Percentiles rank a stretch among this genome's conserved stretches.
These are phyloP conservation scores for Saccharomycopsis vini DNA, from an alignment of 805 yeast genomes.

Conservation along the genomic window DNA sequence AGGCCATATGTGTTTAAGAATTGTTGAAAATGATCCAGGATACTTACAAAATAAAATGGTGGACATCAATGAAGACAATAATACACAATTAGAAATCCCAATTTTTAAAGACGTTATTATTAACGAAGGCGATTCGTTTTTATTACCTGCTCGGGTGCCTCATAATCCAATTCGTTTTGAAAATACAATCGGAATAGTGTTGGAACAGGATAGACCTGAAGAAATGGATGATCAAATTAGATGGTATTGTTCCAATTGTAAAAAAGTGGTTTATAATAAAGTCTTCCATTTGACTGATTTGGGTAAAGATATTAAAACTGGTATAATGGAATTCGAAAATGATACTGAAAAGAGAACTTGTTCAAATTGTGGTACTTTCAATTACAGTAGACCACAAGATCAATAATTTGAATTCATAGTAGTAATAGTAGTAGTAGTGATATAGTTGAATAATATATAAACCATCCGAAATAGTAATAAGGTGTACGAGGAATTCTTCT, in stretches of 20 bases:
- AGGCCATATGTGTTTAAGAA: slow-evolving; percentile 77
- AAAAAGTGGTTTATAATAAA: slow-evolving; percentile 53
- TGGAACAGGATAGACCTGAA: slow-evolving; percentile 83
- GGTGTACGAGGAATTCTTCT: too few species aligned
- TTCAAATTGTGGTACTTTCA: slow-evolving; percentile 60
- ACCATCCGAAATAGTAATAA: too few species aligned
- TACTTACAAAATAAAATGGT: slow-evolving; percentile 3
- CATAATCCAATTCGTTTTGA: slow-evolving; percentile 86
- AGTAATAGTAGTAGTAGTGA: too few species aligned
- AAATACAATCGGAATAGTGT: slow-evolving; percentile 80
- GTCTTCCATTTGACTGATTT: slow-evolving; percentile 71
- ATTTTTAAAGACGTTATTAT: slow-evolving; percentile 67
- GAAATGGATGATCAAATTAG: slow-evolving; percentile 64
- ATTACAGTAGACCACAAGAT: slow-evolving; percentile 58
- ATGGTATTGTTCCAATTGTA: slow-evolving; percentile 80
- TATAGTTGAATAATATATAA: too few species aligned
- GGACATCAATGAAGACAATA: not conserved
- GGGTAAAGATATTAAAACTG: slow-evolving; percentile 85
- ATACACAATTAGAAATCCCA: slow-evolving; percentile 33
- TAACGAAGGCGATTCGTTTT: slow-evolving; percentile 79
- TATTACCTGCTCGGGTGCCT: slow-evolving; percentile 77
- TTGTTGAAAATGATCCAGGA: slow-evolving; percentile 44
- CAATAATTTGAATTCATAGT: too few species aligned
- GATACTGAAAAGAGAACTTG: slow-evolving; percentile 64
- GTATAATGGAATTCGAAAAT: slow-evolving; percentile 60